These are phyloP conservation scores for Fraxinus velutina DNA, from an alignment of 305 asterid species.

Conservation along the genomic window DNA sequence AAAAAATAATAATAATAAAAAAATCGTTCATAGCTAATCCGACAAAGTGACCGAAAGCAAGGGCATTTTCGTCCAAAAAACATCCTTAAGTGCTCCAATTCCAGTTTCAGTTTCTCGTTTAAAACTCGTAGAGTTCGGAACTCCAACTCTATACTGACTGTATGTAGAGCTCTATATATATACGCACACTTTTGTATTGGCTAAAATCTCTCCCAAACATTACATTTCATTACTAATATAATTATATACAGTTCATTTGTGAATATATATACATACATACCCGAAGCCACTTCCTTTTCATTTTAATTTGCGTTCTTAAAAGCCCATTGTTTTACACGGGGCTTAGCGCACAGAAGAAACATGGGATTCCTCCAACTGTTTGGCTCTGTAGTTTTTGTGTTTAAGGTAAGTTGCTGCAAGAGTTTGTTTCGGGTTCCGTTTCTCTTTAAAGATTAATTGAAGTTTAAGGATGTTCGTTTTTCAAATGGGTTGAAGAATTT, in stretches of 20 bases:
- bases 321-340: conserved; percentile 30
- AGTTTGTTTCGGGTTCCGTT: background rate
- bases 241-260: no score
- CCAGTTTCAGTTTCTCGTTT: background rate
- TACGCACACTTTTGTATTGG: background rate
- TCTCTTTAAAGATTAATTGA: background rate
- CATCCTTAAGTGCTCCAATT: background rate
- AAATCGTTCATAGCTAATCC: background rate
- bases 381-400: conserved; percentile 20
- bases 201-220: background rate
- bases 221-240: background rate
- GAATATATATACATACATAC: no score
- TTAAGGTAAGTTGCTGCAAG: conserved; percentile 40
- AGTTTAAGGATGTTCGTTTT: background rate
- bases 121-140: background rate
- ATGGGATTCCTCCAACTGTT: conserved; percentile 22
- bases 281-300: background rate
- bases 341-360: conserved; percentile 19
- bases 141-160: background rate
- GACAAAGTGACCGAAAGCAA: background rate
- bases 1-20: no score
- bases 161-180: background rate
- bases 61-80: background rate
- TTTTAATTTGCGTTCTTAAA: conserved; percentile 7
- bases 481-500: background rate